phyloP scores from a whole-genome alignment of 208 protist species.

The Trichomonas tenax region DNA sequence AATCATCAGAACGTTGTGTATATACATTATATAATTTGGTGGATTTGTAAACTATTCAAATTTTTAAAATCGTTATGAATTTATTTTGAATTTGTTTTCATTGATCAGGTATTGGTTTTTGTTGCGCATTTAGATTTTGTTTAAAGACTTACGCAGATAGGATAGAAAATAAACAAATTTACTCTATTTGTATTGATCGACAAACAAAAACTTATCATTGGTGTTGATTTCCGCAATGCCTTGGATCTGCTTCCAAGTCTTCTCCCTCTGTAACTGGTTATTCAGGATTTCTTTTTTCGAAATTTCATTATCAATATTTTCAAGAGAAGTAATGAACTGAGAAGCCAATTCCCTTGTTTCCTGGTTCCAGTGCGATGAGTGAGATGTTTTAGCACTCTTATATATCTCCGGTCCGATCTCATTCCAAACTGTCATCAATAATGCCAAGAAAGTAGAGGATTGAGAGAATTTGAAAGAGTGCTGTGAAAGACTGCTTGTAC shows the following conservation, averaged over 20 bases:
- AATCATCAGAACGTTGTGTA: too few relatives aligned
- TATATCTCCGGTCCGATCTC: neutral
- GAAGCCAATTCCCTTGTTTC: neutral
- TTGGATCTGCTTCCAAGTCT: neutral
- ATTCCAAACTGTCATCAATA: neutral
- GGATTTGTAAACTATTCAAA: too few relatives aligned
- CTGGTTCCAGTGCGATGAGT: neutral
- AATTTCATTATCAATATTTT: neutral
- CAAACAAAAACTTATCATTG: neutral
- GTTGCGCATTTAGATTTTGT: too few relatives aligned
- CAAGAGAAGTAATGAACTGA: neutral
- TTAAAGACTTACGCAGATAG: too few relatives aligned
- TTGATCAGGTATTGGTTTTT: too few relatives aligned
- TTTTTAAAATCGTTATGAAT: too few relatives aligned
- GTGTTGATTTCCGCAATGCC: neutral
- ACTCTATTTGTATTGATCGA: neutral
- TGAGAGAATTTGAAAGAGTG: neutral
- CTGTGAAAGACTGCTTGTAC: neutral
- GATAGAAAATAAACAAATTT: too few relatives aligned
- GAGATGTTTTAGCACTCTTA: neutral
- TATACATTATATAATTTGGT: too few relatives aligned
- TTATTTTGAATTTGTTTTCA: too few relatives aligned
- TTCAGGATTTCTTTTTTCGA: neutral
- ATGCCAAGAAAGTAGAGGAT: neutral
- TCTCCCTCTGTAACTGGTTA: neutral